Conservation (phyloP, 164 flowering plant species). For the Piper betle region DNA sequence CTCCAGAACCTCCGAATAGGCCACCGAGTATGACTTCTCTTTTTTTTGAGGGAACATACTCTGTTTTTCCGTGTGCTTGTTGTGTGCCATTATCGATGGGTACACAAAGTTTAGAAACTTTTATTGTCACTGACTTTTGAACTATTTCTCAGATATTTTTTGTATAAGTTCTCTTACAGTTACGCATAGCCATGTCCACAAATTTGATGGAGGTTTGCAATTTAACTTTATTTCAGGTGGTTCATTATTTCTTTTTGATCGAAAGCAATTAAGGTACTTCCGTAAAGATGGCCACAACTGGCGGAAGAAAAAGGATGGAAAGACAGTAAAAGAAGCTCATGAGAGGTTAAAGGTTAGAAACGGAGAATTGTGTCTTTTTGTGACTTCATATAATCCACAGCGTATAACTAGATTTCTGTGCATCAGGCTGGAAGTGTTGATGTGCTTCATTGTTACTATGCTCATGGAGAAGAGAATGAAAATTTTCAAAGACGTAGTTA, state of each 20-base stretch:
- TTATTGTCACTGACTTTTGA: no score
- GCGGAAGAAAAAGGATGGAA: constrained; percentile 98
- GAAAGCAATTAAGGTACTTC: constrained; percentile 87
- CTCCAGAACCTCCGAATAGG: constrained; percentile 66
- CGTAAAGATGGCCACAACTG: constrained; percentile 98
- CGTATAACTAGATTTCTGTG: constrained; percentile 4
- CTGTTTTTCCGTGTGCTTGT: neutral
- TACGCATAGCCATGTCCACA: neutral
- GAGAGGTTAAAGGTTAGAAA: constrained; percentile 77
- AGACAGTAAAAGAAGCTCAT: constrained; percentile 98
- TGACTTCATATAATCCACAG: neutral
- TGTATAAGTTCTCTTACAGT: neutral
- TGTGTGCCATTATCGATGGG: neutral
- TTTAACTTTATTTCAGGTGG: constrained; percentile 47
- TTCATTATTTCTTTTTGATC: constrained; percentile 89
- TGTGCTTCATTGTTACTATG: constrained; percentile 92
- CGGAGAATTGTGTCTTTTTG: neutral
- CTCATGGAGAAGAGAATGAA: constrained; percentile 94
- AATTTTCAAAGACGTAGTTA: constrained; percentile 93
- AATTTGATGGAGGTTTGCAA: constrained; percentile 4
- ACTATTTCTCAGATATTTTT: no score
- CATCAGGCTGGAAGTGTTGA: constrained; percentile 86
- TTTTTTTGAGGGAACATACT: neutral
- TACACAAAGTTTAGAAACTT: no score
- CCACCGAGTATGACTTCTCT: constrained; percentile 60